A percentile compares a stretch with the other conserved stretches of the same genome.
Conservation (phyloP, 352 stramenopile genomes). For the Globisporangium yorkense region DNA sequence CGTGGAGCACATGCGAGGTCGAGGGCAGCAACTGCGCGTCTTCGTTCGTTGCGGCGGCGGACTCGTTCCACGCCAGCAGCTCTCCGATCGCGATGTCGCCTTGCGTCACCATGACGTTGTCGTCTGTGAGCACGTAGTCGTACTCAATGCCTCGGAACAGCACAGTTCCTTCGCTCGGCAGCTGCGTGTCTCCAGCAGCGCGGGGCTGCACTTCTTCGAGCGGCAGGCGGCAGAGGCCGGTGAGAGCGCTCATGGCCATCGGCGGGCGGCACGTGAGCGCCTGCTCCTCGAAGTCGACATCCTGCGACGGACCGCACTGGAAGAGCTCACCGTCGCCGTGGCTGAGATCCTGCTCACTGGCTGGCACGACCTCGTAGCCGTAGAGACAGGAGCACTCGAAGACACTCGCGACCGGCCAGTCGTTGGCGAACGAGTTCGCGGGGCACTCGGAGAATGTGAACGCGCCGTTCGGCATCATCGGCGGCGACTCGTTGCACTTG, state of each 20-base stretch:
- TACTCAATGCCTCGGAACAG: constrained; percentile 79
- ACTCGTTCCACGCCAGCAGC: constrained; percentile 29
- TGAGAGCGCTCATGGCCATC: constrained; percentile 35
- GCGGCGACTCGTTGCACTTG: constrained; percentile 24
- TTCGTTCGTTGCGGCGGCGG: constrained; percentile 4
- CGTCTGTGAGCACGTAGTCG: constrained; percentile 70
- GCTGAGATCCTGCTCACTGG: constrained; percentile 21
- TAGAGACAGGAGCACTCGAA: constrained; percentile 44
- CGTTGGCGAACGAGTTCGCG: constrained; percentile 35
- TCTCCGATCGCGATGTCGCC: constrained; percentile 72
- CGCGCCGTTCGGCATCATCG: constrained; percentile 8
- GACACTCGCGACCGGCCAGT: constrained; percentile 31
- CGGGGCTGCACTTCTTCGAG: constrained; percentile 42
- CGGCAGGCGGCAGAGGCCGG: constrained; percentile 52
- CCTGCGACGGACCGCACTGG: constrained; percentile 21
- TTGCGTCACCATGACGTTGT: constrained; percentile 73
- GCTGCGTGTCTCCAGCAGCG: constrained; percentile 1
- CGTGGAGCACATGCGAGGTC: constrained; percentile 37
- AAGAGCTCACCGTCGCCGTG: constrained; percentile 34
- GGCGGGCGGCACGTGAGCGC: constrained; percentile 33
- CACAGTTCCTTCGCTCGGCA: constrained; percentile 22
- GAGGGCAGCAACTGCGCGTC: constrained; percentile 3
- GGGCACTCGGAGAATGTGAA: constrained; percentile 41
- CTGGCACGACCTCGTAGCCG: constrained; percentile 31
- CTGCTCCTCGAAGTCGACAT: constrained; percentile 31